Evolutionary conservation across 2,329 filamentous ascomycete genomes (phyloP), one percentile per base, ranked within the genome.

Genomic region (Pseudogymnoascus sp.): DNA sequence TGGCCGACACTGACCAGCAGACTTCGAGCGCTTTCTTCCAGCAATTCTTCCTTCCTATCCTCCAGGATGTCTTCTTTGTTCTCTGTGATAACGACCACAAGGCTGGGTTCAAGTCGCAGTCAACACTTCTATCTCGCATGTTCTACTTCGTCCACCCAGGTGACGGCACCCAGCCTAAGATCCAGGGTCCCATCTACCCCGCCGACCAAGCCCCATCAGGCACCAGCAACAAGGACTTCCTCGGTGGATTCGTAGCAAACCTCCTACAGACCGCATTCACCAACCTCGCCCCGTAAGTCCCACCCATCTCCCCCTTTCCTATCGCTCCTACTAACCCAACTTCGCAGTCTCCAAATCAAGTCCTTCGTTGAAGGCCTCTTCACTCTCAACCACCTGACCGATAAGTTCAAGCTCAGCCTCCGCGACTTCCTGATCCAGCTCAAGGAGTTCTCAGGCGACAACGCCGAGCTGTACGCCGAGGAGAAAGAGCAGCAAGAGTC

Each of bases 1-100:
- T 99, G 80, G 92, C 93, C 7, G 93, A 97, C 74, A 89, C 92
- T 0, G 93, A 98, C 75, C 79, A 85, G 19, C 82, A 88, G 73
- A 98, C 92, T 0, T 90, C 93, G 68, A 96, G 92, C 71, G 88
- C 91, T 45, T 99, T 99, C 83, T 99, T 99, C 87, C 92, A 96
- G 77, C 92, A 93, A 75, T 99, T 98, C 80, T 99, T 95, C 77
- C 88, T 96, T 63, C 87, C 90, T 1, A 98, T 99, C 69, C 81
- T 99, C 61, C 95, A 99, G 77, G 95, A 99, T 72, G 92, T 99
- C 13, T 96, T 99, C 83, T 99, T 97, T 73, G 95, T 99, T 45
- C 84, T 99, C 62, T 98, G 95, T 0, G 95, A 99, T 74, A 93
- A 90, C 66, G 95, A 99, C 72, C 95, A 99, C 83, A 99, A 99